Conservation (phyloP, 352 stramenopile genomes). For the Globisporangium uncinulatum region DNA sequence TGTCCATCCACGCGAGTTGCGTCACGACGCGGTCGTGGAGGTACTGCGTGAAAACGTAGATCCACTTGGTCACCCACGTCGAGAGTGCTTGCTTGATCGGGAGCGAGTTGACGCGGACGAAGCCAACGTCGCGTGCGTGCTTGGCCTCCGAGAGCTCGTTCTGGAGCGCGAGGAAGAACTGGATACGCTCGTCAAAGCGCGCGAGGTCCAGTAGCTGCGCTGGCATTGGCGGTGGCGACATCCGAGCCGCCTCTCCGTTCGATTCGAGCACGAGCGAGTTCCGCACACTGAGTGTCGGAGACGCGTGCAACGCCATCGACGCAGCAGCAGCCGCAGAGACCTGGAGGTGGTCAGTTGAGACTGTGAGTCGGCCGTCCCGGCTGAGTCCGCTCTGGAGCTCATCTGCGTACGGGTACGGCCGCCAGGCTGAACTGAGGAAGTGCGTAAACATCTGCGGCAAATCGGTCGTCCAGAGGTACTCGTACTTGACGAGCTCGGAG, state of each 20-base stretch:
- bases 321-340: slow-evolving; percentile 9
- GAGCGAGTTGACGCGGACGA: slow-evolving; percentile 89
- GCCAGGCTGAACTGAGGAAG: slow-evolving; percentile 76
- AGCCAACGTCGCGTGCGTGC: slow-evolving; percentile 83
- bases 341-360: slow-evolving; percentile 17
- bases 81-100: slow-evolving; percentile 93
- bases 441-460: slow-evolving; percentile 82
- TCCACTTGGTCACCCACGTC: slow-evolving; percentile 94
- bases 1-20: slow-evolving; percentile 80
- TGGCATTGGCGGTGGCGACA: slow-evolving; percentile 47
- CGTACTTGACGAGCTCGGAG: slow-evolving; percentile 81
- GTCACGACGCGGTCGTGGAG: slow-evolving; percentile 87
- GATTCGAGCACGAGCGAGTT: slow-evolving; percentile 4
- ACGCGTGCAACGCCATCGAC: not conserved
- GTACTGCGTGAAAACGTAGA: slow-evolving; percentile 93
- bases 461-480: slow-evolving; percentile 91
- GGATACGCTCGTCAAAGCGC: slow-evolving; percentile 90
- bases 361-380: slow-evolving; percentile 17
- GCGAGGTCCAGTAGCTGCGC: slow-evolving; percentile 70
- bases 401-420: slow-evolving; percentile 24
- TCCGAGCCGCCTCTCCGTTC: slow-evolving; percentile 4
- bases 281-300: not conserved
- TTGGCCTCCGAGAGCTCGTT: slow-evolving; percentile 89
- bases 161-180: slow-evolving; percentile 82
- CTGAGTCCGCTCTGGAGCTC: slow-evolving; percentile 10